Evolutionary conservation across 139 green algal species (phyloP).

Genomic region (Chlorella sp.): DNA sequence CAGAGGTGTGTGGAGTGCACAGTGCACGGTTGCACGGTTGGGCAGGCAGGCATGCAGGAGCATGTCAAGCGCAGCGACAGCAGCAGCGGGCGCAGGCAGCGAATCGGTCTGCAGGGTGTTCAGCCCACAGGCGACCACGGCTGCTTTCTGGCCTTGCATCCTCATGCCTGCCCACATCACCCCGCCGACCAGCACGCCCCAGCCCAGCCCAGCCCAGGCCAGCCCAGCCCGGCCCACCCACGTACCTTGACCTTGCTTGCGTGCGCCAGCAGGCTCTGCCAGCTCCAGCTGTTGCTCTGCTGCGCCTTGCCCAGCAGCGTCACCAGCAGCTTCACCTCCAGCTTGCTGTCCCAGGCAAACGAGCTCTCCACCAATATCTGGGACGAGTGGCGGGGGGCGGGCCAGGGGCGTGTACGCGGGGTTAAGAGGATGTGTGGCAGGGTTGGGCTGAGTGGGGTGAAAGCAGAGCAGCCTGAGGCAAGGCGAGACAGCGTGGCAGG

Average conservation of each 20-base stretch:
- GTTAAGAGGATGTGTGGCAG: not conserved
- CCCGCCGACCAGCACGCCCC: not conserved
- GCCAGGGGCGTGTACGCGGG: not conserved
- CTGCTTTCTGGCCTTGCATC: not conserved
- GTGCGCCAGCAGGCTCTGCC: constrained; percentile 1
- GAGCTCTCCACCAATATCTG: constrained; percentile 20
- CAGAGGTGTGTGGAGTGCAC: not conserved
- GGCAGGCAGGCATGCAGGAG: not conserved
- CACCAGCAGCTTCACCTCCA: constrained; percentile 41
- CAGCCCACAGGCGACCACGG: not conserved
- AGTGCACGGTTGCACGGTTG: not conserved
- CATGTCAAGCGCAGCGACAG: not conserved
- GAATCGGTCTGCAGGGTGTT: too few relatives aligned
- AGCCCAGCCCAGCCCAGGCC: too few relatives aligned
- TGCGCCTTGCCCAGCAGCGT: constrained; percentile 23
- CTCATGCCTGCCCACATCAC: not conserved
- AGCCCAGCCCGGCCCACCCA: not conserved
- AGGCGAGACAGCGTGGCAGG: too few relatives aligned
- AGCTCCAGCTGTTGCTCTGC: not conserved
- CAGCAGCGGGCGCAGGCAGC: too few relatives aligned
- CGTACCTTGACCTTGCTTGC: constrained; percentile 33
- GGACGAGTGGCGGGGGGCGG: too few relatives aligned
- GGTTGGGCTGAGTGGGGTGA: not conserved
- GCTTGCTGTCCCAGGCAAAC: constrained; percentile 41
- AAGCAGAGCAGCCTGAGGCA: too few relatives aligned